Percentiles rank a stretch among this genome's conserved stretches.
These are phyloP conservation scores for Epichloe uncinata DNA, from an alignment of 2,329 filamentous ascomycete species.

Conservation along the genomic window DNA sequence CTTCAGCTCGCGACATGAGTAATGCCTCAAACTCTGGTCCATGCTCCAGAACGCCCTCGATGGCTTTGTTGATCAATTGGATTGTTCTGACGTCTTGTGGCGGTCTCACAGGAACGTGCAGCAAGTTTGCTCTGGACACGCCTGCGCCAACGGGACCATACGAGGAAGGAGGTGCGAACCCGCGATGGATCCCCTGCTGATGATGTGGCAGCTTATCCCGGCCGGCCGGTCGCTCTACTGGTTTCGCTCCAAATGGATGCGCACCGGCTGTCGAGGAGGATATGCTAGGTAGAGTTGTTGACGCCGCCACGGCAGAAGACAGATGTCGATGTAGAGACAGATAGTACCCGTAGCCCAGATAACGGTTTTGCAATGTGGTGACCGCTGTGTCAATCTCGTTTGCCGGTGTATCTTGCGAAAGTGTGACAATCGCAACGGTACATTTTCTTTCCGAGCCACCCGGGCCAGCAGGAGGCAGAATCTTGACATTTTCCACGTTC, in stretches of 20 bases:
- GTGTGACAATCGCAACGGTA: conserved; percentile 63
- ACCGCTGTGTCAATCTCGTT: conserved; percentile 74
- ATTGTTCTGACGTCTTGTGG: conserved; percentile 69
- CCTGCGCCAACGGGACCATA: conserved; percentile 37
- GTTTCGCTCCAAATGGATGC: conserved; percentile 68
- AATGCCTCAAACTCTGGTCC: conserved; percentile 84
- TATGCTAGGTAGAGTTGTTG: conserved; percentile 1
- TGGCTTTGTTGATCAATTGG: conserved; percentile 73
- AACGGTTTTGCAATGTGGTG: conserved; percentile 65
- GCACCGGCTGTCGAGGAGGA: conserved; percentile 28
- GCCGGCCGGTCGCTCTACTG: conserved; percentile 32
- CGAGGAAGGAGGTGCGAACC: conserved; percentile 65
- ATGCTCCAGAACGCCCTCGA: conserved; percentile 66
- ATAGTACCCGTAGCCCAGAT: conserved; percentile 75
- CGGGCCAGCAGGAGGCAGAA: conserved; percentile 37
- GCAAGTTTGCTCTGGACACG: conserved; percentile 32
- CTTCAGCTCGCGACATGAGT: conserved; percentile 73
- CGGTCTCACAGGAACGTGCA: conserved; percentile 58
- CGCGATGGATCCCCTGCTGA: conserved; percentile 36
- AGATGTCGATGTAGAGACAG: conserved; percentile 70
- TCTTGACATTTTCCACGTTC: conserved; percentile 59
- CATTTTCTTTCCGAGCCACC: conserved; percentile 52
- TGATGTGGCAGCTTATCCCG: conserved; percentile 20
- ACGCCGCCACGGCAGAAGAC: conserved; percentile 47
- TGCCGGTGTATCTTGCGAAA: conserved; percentile 67